Evolutionary conservation across 805 yeast genomes (phyloP), one percentile per base, ranked within the genome.

Genomic region (Barnettozyma botsteinii): DNA sequence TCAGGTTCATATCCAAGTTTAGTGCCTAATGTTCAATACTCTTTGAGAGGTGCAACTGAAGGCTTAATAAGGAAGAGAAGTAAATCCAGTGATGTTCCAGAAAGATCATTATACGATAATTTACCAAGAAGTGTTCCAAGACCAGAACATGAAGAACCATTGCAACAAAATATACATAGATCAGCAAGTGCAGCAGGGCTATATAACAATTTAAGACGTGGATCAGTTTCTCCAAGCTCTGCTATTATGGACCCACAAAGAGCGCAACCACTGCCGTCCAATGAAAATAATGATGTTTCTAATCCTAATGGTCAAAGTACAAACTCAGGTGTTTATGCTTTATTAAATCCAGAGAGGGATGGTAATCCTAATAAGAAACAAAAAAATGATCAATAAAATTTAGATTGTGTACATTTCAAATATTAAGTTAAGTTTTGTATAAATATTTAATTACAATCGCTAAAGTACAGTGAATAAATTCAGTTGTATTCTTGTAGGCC

Each of bases 311-410:
- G 5, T 20, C 20, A 9, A n/a, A 20, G 11, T 27, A n/a, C 37
- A 8, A 48, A 45, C 29, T 43, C 57, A 11, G 55, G 56, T 14
- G 55, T 55, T 13, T 48, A 52, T 37, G 55, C 57, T 1, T 32
- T 55, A 25, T 31, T 55, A 33, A 55, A 55, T 29, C 60, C 57
- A 19, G 56, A 45, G 22, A 52, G 52, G 35, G 39, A 47, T 25
- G 49, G 35, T 3, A 44, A 51, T 11, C 48, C 45, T 11, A 29
- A 31, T 21, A 40, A 40, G 17, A 40, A 31, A 24, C 11, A 11
- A 12, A 40, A 36, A 30, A 36, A 36, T n/a, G n/a, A n/a, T n/a
- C n/a, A n/a, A n/a, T n/a, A n/a, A n/a, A n/a, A n/a, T n/a, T n/a
- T n/a, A n/a, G n/a, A n/a, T n/a, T n/a, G n/a, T n/a, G n/a, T n/a